A percentile compares a stretch with the other conserved stretches of the same genome.
Evolutionary conservation across 805 yeast species (phyloP).

Genomic region (Zygosaccharomyces siamensis): DNA sequence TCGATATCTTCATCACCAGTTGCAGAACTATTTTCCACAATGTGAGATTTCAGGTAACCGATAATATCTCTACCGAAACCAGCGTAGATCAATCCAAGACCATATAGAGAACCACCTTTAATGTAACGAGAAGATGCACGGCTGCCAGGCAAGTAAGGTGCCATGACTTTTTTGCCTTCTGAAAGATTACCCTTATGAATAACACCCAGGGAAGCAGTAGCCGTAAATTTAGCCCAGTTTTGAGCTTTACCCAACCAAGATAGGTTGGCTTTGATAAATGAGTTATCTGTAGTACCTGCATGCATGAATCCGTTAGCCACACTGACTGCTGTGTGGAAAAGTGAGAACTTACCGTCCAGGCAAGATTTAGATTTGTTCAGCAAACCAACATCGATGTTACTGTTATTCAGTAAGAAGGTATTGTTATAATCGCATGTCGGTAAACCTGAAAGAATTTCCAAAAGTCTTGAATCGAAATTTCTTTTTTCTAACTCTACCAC

Average conservation of each 20-base stretch:
- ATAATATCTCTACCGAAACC: conserved; percentile 91
- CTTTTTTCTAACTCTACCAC: conserved; percentile 38
- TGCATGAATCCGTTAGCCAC: conserved; percentile 93
- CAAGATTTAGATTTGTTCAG: conserved; percentile 74
- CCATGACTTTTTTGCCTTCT: conserved; percentile 80
- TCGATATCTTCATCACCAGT: conserved; percentile 71
- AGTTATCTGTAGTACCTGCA: conserved; percentile 93
- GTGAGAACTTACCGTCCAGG: conserved; percentile 86
- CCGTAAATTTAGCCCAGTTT: conserved; percentile 96
- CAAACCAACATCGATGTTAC: conserved; percentile 78
- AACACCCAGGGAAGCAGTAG: conserved; percentile 96
- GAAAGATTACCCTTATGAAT: conserved; percentile 92
- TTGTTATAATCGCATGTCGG: conserved; percentile 92
- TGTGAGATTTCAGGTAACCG: conserved; percentile 66
- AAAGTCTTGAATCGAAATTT: conserved; percentile 42
- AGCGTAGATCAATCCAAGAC: conserved; percentile 88
- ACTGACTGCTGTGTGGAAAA: conserved; percentile 93
- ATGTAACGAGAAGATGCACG: conserved; percentile 71
- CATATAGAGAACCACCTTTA: conserved; percentile 93
- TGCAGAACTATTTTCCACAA: conserved; percentile 54
- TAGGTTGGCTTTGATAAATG: conserved; percentile 81
- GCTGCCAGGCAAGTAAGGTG: conserved; percentile 85
- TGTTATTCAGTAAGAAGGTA: conserved; percentile 80
- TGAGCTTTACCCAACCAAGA: conserved; percentile 98
- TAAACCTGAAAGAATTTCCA: conserved; percentile 76